Percentiles rank a stretch among this genome's conserved stretches.
phyloP scores from a whole-genome alignment of 1,284 basidiomycete genomes.

The Ganoderma meredithae region DNA sequence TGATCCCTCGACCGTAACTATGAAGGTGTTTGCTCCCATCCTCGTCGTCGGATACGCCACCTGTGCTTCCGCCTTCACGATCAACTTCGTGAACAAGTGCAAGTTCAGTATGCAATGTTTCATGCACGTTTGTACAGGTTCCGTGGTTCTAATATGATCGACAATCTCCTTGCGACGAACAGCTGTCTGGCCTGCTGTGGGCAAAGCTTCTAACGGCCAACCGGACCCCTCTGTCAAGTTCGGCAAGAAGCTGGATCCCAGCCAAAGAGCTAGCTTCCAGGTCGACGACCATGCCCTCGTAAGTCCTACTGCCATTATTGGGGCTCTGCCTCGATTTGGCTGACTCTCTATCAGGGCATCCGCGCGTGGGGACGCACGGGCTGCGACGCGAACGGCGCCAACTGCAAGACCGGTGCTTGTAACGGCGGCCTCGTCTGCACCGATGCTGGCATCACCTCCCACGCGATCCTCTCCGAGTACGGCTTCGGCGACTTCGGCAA shows the following conservation, averaged over 20 bases:
- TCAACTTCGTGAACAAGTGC: constrained; percentile 8
- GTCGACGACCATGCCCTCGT: not conserved
- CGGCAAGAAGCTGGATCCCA: constrained; percentile 4
- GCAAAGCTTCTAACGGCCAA: constrained; percentile 2
- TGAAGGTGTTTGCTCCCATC: constrained; percentile 4
- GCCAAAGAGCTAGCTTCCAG: constrained; percentile 5
- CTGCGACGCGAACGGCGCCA: constrained; percentile 8
- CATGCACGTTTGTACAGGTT: not conserved
- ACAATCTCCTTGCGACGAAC: not conserved
- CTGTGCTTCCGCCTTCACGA: constrained; percentile 4
- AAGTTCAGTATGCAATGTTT: not conserved
- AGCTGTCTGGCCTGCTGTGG: constrained; percentile 10
- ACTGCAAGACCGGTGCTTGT: constrained; percentile 6
- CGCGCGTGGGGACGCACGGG: constrained; percentile 10
- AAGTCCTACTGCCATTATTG: not conserved
- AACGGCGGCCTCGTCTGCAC: constrained; percentile 13
- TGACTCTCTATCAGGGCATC: constrained; percentile 1
- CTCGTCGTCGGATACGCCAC: not conserved
- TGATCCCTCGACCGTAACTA: not conserved
- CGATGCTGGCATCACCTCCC: constrained; percentile 9
- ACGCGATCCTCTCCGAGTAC: constrained; percentile 7
- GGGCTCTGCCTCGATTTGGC: not conserved
- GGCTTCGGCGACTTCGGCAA: constrained; percentile 2
- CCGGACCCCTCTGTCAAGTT: constrained; percentile 5
- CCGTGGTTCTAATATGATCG: not conserved